phyloP scores from a whole-genome alignment of 306 rosid species.

The Spatholobus suberectus region DNA sequence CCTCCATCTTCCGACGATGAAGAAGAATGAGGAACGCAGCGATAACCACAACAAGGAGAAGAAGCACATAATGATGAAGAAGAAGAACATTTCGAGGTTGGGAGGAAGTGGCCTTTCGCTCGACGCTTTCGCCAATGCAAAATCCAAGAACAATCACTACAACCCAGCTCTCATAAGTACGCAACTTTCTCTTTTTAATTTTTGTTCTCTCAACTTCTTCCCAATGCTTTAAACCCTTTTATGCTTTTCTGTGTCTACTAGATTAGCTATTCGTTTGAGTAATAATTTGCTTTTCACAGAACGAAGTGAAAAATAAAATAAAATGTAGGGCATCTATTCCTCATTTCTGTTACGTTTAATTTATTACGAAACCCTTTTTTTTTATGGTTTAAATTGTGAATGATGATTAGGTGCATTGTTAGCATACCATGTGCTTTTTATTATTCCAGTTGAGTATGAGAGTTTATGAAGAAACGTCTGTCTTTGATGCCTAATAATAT shows the following conservation, averaged over 20 bases:
- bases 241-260: not conserved
- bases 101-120: slow-evolving; percentile 78
- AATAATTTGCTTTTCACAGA: not conserved
- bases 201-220: not conserved
- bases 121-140: slow-evolving; percentile 64
- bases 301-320: not conserved
- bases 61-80: slow-evolving; percentile 38
- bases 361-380: not conserved
- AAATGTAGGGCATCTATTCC: not conserved
- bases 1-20: slow-evolving; percentile 45
- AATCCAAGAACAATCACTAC: slow-evolving; percentile 60
- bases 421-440: not conserved
- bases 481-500: not conserved
- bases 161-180: slow-evolving; percentile 85
- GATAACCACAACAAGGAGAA: slow-evolving; percentile 35
- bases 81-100: slow-evolving; percentile 54
- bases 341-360: not conserved
- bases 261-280: not conserved
- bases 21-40: slow-evolving; percentile 45
- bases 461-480: not conserved
- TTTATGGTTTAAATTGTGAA: not conserved
- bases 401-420: not conserved
- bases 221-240: not conserved
- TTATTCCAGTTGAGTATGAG: not conserved
- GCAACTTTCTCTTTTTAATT: slow-evolving; percentile 7